A percentile compares a stretch with the other conserved stretches of the same genome.
Conservation (phyloP, 768 basidiomycete genomes). For the Rhodotorula diobovata region DNA sequence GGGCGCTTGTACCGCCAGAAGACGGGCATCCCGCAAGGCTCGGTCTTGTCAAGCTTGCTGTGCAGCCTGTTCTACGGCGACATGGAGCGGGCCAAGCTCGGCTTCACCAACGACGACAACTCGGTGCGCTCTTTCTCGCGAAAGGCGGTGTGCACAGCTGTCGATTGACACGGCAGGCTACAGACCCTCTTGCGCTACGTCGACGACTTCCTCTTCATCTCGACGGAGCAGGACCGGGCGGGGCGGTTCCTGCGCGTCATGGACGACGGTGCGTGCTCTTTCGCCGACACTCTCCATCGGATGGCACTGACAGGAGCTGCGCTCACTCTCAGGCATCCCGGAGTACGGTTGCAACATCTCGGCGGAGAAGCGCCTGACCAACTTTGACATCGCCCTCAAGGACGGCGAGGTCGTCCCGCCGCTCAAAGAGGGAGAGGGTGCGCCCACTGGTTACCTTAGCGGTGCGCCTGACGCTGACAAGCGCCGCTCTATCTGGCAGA, state of each 20-base stretch:
- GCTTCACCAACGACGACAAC: slow-evolving; percentile 54
- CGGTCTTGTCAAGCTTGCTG: slow-evolving; percentile 84
- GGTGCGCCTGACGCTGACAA: not conserved
- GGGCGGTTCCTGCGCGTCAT: slow-evolving; percentile 67
- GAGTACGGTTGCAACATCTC: slow-evolving; percentile 92
- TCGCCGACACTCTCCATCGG: too few relatives aligned
- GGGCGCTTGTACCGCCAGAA: slow-evolving; percentile 74
- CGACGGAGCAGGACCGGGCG: slow-evolving; percentile 62
- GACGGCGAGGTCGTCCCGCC: slow-evolving; percentile 42
- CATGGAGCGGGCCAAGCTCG: slow-evolving; percentile 63
- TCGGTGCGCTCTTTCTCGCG: slow-evolving; percentile 55
- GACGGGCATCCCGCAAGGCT: slow-evolving; percentile 96
- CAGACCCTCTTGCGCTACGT: slow-evolving; percentile 77
- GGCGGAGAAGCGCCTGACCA: slow-evolving; percentile 79
- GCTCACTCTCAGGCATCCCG: slow-evolving; percentile 60
- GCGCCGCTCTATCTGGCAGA: too few relatives aligned
- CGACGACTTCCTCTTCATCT: slow-evolving; percentile 92
- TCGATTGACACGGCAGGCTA: not conserved
- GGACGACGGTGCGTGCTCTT: slow-evolving; percentile 60
- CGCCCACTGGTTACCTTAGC: slow-evolving; percentile 42
- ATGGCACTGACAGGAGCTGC: too few relatives aligned
- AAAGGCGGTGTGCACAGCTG: not conserved
- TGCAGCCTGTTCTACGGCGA: slow-evolving; percentile 90
- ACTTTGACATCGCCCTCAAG: slow-evolving; percentile 59
- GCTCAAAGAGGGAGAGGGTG: slow-evolving; percentile 47